Base-by-base conservation (phyloP, 345 rosid species). In the Syzygium oleosum region DNA sequence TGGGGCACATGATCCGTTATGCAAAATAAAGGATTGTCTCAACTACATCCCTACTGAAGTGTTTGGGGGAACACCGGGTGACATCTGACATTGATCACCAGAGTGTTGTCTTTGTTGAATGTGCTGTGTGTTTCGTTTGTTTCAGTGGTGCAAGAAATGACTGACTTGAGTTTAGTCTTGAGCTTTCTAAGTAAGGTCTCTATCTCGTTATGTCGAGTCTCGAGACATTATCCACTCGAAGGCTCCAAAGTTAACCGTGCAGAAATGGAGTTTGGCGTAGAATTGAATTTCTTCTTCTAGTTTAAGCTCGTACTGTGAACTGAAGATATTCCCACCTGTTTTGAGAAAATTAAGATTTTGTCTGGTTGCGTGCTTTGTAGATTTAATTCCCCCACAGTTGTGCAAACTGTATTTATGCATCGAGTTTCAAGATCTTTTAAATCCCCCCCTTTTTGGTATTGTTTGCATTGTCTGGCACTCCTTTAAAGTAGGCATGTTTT, bases 1-100 rank as follows among this genome's bases (percentile, higher is more conserved):
- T 90, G 87, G 41, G 87, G 51, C 29, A 16, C 38, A 61, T n/a
- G 73, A 29, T 61, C 68, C 68, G 15, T n/a, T 29, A 61, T 61
- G 34, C 38, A 14, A 19, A n/a, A 13, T 61, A n/a, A 61, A 14
- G 19, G 25, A 34, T 68, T 34, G 49, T 34, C 80, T 68, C 80
- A 19, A 38, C 41, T 19, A 29, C 58, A 31, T 52, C 80, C 88
- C 89, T 27, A 89, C 89, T 91, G 92, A 91, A 91, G 91, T 88
- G 90, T 90, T 90, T 90, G 91, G 91, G 88, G 90, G 90, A 90
- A 88, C 91, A 88, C 87, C 68, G 84, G 90, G 56, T 87, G 89
- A 52, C 87, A 88, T 79, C 65, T 89, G 91, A 79, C 84, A 68
- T 5, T 41, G 25, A 68, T 86, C 51, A 80, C 21, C 7, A 3